A percentile compares a stretch with the other conserved stretches of the same genome.
These are phyloP conservation scores for Urtica urens DNA, from an alignment of 306 rosid genomes.

Conservation along the genomic window DNA sequence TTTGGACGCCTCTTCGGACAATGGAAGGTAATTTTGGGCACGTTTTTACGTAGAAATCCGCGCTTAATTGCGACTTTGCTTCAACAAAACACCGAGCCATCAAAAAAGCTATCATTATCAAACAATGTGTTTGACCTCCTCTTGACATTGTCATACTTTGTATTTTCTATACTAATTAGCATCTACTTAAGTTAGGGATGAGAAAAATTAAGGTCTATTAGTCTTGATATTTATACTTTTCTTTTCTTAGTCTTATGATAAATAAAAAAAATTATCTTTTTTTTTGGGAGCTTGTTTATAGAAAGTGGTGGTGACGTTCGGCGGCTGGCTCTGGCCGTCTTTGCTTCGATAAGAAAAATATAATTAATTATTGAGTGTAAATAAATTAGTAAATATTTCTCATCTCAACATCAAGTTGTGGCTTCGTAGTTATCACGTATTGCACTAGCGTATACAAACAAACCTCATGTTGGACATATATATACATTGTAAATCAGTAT, in stretches of 20 bases:
- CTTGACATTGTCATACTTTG: not conserved
- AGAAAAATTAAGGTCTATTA: not conserved
- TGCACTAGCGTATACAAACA: too few species aligned
- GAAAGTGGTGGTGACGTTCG: conserved; percentile 7
- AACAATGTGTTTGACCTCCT: too few species aligned
- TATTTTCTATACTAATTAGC: too few species aligned
- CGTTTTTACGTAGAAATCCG: conserved; percentile 48
- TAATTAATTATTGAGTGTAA: not conserved
- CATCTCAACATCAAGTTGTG: not conserved
- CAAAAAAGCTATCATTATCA: conserved; percentile 19
- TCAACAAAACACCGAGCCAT: conserved; percentile 28
- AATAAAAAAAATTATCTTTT: not conserved
- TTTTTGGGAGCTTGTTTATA: not conserved
- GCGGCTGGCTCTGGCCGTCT: conserved; percentile 4
- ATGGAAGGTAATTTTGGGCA: conserved; percentile 50
- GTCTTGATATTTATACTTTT: not conserved
- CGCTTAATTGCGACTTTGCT: conserved; percentile 43
- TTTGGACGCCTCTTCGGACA: conserved; percentile 45
- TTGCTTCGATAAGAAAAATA: not conserved
- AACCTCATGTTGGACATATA: too few species aligned
- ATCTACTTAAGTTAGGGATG: not conserved
- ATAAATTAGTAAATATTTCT: not conserved
- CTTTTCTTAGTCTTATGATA: not conserved
- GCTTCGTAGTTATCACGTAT: conserved; percentile 12
- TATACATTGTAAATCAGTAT: too few species aligned